Evolutionary conservation across 1,139 yeast species (phyloP).

Genomic region (Geotrichum aggregatum): DNA sequence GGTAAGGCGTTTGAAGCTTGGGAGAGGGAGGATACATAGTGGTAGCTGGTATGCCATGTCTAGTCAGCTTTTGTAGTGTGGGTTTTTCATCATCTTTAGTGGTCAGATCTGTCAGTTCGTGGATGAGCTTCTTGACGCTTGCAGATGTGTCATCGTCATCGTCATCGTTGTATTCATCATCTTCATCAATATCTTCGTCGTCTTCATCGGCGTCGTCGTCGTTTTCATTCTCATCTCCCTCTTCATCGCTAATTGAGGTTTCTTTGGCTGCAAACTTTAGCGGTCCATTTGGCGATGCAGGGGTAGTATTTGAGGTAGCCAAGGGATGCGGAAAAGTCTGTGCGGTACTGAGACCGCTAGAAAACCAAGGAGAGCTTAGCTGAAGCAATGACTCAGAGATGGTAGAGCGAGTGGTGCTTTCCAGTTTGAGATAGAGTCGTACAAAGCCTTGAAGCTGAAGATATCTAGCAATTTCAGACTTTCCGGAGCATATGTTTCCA

Average conservation of each 20-base stretch:
- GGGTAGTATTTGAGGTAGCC: not conserved
- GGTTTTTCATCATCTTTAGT: not conserved
- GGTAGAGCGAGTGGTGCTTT: constrained; percentile 8
- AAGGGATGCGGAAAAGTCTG: not conserved
- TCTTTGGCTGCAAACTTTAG: not conserved
- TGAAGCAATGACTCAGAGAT: not conserved
- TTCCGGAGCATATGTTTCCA: constrained; percentile 69
- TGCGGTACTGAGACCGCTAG: not conserved
- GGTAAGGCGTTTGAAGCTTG: not conserved
- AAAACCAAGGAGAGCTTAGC: not conserved
- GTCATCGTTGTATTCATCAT: not conserved
- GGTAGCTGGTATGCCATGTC: not conserved
- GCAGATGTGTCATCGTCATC: not conserved
- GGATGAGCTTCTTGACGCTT: constrained; percentile 6
- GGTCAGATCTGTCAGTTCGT: constrained; percentile 5
- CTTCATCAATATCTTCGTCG: constrained; percentile 1
- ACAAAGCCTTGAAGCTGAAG: constrained; percentile 57
- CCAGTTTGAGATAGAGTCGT: constrained; percentile 26
- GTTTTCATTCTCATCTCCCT: not conserved
- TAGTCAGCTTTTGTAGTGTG: not conserved
- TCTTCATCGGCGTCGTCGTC: constrained; percentile 3
- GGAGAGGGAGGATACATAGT: constrained; percentile 4
- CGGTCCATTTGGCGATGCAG: not conserved
- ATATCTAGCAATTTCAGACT: constrained; percentile 59
- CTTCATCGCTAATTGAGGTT: not conserved